A percentile compares a stretch with the other conserved stretches of the same genome.
Evolutionary conservation across 345 rosid species (phyloP).

Genomic region (Clausena lansium): DNA sequence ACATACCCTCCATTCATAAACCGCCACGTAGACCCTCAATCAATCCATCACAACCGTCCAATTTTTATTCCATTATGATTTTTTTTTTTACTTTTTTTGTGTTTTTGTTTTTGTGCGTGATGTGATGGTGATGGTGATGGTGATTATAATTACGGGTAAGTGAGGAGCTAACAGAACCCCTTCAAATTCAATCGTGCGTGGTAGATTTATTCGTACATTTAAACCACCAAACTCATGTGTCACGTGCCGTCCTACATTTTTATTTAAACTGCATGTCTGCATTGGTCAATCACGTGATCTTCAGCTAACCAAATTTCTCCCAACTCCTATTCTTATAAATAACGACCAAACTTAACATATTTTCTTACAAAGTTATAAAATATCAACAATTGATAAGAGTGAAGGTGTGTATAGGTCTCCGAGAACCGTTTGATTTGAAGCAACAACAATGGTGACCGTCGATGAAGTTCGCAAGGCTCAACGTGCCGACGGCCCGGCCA

Average conservation of each 20-base stretch:
- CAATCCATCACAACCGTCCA: not conserved
- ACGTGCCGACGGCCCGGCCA: constrained; percentile 50
- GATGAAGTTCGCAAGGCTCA: constrained; percentile 41
- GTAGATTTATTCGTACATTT: not conserved
- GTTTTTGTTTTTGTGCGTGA: too few relatives aligned
- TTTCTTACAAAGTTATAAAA: not conserved
- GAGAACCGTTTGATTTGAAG: not conserved
- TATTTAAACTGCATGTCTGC: not conserved
- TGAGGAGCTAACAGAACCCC: not conserved
- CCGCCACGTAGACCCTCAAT: not conserved
- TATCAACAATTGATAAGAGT: not conserved
- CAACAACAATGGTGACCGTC: constrained; percentile 36
- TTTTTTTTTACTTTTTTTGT: too few relatives aligned
- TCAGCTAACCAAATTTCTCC: not conserved
- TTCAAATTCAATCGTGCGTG: not conserved
- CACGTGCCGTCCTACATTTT: constrained; percentile 12
- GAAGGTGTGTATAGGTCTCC: not conserved
- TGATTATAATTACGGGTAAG: not conserved
- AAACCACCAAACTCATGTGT: not conserved
- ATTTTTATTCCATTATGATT: not conserved
- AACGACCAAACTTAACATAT: not conserved
- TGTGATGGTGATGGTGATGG: too few relatives aligned
- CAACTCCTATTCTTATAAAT: not conserved
- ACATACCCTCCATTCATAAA: not conserved
- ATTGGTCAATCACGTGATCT: constrained; percentile 11